These are phyloP conservation scores for Primulina tabacum DNA, from an alignment of 257 asterid species.

Conservation along the genomic window DNA sequence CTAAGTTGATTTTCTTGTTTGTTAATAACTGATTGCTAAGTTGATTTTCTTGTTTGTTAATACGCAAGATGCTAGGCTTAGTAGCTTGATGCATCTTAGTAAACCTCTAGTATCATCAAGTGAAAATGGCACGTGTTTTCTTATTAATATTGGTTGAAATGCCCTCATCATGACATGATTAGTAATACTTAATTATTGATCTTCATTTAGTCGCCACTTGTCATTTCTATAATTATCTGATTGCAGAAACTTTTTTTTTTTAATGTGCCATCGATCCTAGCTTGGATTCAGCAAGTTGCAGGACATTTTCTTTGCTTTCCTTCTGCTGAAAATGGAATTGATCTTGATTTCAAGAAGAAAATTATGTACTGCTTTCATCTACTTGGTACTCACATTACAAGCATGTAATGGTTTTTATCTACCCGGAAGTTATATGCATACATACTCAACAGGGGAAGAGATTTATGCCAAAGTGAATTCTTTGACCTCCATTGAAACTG, in stretches of 20 bases:
- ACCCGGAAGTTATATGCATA: conserved; percentile 74
- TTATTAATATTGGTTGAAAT: not conserved
- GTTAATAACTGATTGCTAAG: too few relatives aligned
- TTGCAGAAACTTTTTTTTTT: conserved; percentile 32
- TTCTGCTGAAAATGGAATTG: conserved; percentile 53
- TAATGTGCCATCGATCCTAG: conserved; percentile 26
- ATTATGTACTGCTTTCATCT: conserved; percentile 40
- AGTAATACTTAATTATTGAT: not conserved
- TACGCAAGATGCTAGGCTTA: not conserved
- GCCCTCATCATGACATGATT: conserved; percentile 2
- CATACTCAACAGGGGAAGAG: conserved; percentile 54
- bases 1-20: not conserved
- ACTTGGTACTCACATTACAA: conserved; percentile 45
- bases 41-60: not conserved
- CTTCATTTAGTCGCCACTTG: conserved; percentile 18
- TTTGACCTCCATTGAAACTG: conserved; percentile 78
- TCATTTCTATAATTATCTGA: conserved; percentile 10
- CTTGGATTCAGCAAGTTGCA: conserved; percentile 29
- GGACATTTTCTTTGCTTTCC: conserved; percentile 33
- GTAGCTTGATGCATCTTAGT: not conserved
- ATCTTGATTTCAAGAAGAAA: conserved; percentile 53
- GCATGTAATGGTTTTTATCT: conserved; percentile 67
- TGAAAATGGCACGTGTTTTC: not conserved
- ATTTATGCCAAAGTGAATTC: conserved; percentile 68
- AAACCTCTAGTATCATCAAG: not conserved